phyloP scores from a whole-genome alignment of 768 basidiomycete species.

The Rossbeevera mucosa region DNA sequence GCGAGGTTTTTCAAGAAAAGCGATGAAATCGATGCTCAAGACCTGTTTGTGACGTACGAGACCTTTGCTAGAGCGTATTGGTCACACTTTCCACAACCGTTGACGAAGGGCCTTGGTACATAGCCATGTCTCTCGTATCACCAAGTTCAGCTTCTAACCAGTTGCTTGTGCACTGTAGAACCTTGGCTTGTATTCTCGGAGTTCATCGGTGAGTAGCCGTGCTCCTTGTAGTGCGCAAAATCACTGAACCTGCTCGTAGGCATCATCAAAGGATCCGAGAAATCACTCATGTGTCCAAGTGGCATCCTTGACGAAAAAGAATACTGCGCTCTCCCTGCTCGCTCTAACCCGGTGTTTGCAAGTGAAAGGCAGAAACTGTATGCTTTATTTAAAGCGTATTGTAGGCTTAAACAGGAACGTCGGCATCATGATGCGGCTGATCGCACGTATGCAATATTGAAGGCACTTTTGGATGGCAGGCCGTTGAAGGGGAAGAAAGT shows the following conservation, averaged over 20 bases:
- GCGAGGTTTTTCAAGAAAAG: slow-evolving; percentile 14
- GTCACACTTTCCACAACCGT: slow-evolving; percentile 49
- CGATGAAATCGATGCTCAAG: slow-evolving; percentile 15
- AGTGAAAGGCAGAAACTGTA: slow-evolving; percentile 46
- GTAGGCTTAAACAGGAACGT: slow-evolving; percentile 38
- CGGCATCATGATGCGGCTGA: slow-evolving; percentile 57
- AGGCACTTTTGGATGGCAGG: slow-evolving; percentile 26
- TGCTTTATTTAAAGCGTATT: slow-evolving; percentile 49
- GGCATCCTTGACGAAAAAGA: slow-evolving; percentile 40
- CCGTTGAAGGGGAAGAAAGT: slow-evolving; percentile 39
- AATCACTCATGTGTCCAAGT: slow-evolving; percentile 32
- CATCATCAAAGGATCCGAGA: slow-evolving; percentile 67
- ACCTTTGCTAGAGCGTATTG: slow-evolving; percentile 52
- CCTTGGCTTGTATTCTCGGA: slow-evolving; percentile 61
- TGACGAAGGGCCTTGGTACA: slow-evolving; percentile 37
- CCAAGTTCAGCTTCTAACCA: not conserved
- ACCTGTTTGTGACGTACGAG: slow-evolving; percentile 39
- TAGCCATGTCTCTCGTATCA: not conserved
- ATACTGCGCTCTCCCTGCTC: slow-evolving; percentile 47
- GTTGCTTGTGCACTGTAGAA: slow-evolving; percentile 28
- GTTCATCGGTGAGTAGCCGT: slow-evolving; percentile 47
- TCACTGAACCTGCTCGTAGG: slow-evolving; percentile 28
- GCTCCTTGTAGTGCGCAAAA: not conserved
- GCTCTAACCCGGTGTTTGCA: slow-evolving; percentile 53
- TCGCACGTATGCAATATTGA: slow-evolving; percentile 52